A percentile compares a stretch with the other conserved stretches of the same genome.
phyloP scores from a whole-genome alignment of 2,329 filamentous ascomycete species.

The Colletotrichum sp. region DNA sequence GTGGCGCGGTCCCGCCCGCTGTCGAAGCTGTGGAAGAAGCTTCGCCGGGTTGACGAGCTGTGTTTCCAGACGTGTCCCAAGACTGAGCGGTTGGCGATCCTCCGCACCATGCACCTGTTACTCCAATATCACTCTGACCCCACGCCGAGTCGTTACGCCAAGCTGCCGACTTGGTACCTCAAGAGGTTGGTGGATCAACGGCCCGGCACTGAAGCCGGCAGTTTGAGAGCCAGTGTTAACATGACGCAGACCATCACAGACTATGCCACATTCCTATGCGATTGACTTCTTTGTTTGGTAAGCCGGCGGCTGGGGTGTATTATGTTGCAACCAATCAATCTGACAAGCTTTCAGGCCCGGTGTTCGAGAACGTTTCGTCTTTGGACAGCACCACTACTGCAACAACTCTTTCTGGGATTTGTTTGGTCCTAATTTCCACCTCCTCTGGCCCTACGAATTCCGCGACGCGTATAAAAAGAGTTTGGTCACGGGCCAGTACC shows the following conservation, averaged over 20 bases:
- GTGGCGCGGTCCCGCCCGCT: slow-evolving; percentile 28
- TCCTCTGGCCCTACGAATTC: slow-evolving; percentile 30
- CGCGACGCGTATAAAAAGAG: slow-evolving; percentile 30
- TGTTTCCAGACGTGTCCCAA: slow-evolving; percentile 24
- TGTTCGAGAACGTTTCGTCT: slow-evolving; percentile 32
- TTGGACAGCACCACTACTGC: slow-evolving; percentile 33
- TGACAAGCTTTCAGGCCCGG: slow-evolving; percentile 27
- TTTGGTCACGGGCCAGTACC: slow-evolving; percentile 26
- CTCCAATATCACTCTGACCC: slow-evolving; percentile 31
- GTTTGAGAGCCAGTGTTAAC: neutral
- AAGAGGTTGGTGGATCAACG: slow-evolving; percentile 24
- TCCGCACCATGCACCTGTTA: slow-evolving; percentile 29
- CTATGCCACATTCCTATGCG: slow-evolving; percentile 30
- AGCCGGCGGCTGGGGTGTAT: neutral
- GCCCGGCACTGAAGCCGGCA: neutral
- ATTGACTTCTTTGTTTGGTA: slow-evolving; percentile 37
- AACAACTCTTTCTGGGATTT: slow-evolving; percentile 32
- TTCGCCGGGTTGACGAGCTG: slow-evolving; percentile 28
- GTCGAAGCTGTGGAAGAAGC: slow-evolving; percentile 30
- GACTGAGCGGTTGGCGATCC: slow-evolving; percentile 27
- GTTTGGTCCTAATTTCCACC: slow-evolving; percentile 24
- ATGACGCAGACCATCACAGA: slow-evolving; percentile 28
- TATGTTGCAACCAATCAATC: neutral
- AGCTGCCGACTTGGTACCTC: slow-evolving; percentile 30
- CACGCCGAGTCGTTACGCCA: slow-evolving; percentile 19